Percentiles rank a stretch among this genome's conserved stretches.
phyloP scores from a whole-genome alignment of 2,329 filamentous ascomycete genomes.

The Coleophoma cylindrospora region DNA sequence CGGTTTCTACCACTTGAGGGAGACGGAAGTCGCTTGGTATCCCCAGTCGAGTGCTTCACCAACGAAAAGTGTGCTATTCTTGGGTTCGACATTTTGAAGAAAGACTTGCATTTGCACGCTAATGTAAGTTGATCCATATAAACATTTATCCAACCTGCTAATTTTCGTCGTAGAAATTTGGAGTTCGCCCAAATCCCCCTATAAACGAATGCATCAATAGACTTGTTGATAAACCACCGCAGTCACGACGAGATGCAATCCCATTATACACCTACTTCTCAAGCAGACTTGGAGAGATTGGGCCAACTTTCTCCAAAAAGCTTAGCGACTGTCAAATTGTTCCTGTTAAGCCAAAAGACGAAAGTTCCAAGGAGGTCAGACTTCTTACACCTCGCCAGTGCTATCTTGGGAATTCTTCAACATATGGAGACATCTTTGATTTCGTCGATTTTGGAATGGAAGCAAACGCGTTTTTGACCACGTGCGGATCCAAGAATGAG shows the following conservation, averaged over 20 bases:
- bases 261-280: constrained; percentile 81
- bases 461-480: constrained; percentile 83
- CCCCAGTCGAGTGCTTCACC: constrained; percentile 74
- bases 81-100: constrained; percentile 73
- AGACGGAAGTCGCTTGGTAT: constrained; percentile 58
- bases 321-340: constrained; percentile 66
- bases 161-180: constrained; percentile 57
- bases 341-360: constrained; percentile 45
- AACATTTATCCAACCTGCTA: background rate
- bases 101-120: constrained; percentile 75
- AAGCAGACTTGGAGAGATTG: constrained; percentile 69
- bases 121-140: constrained; percentile 30
- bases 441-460: constrained; percentile 91
- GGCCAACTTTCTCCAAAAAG: constrained; percentile 50
- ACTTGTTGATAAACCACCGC: constrained; percentile 68
- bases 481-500: constrained; percentile 86
- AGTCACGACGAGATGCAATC: constrained; percentile 59
- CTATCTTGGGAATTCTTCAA: constrained; percentile 68
- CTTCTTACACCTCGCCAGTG: constrained; percentile 67
- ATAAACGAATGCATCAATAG: constrained; percentile 72
- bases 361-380: constrained; percentile 29
- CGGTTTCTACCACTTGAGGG: constrained; percentile 71
- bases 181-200: constrained; percentile 75
- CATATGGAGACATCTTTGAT: constrained; percentile 88
- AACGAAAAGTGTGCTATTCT: constrained; percentile 73